Evolutionary conservation across 139 green algal species (phyloP).

Genomic region (Cymbomonas tetramitiformis): DNA sequence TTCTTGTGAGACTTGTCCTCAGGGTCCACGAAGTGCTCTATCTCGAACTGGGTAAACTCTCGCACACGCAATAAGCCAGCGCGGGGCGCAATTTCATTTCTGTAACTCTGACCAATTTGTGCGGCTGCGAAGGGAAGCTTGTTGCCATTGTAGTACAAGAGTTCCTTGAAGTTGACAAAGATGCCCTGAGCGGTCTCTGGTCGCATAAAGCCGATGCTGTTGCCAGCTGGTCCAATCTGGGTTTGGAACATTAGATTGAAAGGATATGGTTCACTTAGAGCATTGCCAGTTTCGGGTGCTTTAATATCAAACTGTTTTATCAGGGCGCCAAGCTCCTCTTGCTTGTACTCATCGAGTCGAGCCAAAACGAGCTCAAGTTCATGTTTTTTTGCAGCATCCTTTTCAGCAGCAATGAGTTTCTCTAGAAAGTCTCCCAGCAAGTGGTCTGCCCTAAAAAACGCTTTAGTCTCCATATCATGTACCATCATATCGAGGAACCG

Average conservation of each 20-base stretch:
- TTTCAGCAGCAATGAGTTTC: conserved; percentile 58
- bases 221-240: conserved; percentile 26
- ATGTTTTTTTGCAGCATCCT: conserved; percentile 32
- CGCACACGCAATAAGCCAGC: conserved; percentile 84
- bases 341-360: conserved; percentile 65
- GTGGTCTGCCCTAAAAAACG: conserved; percentile 67
- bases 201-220: conserved; percentile 14
- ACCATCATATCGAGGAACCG: conserved; percentile 97
- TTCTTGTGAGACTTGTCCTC: conserved; percentile 83
- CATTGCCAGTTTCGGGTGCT: conserved; percentile 84
- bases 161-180: conserved; percentile 59
- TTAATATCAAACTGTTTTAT: conserved; percentile 68
- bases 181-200: conserved; percentile 43
- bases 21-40: conserved; percentile 96
- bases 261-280: conserved; percentile 71
- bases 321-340: conserved; percentile 50
- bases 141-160: conserved; percentile 93
- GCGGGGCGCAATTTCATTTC: conserved; percentile 77
- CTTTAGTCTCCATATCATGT: conserved; percentile 61
- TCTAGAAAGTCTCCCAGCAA: conserved; percentile 76
- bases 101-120: conserved; percentile 88
- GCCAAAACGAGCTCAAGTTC: conserved; percentile 57
- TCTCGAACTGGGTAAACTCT: conserved; percentile 97
- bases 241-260: conserved; percentile 99
- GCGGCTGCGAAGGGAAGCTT: conserved; percentile 95